phyloP scores from a whole-genome alignment of 495 filamentous ascomycete genomes.

The Penicillium mononematosum region DNA sequence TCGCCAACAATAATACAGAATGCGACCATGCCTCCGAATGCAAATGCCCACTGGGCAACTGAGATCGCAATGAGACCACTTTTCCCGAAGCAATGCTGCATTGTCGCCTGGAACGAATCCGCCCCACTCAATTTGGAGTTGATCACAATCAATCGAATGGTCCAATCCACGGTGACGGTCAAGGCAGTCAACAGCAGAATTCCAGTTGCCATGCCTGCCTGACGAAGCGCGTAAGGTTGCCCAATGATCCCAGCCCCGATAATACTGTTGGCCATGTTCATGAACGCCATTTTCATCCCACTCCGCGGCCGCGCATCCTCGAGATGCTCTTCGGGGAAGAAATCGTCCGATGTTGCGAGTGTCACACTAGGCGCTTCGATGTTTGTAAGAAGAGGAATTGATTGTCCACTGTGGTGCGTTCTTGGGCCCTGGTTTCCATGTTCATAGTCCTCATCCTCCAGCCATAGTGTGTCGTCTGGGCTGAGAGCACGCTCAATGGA shows the following conservation, averaged over 20 bases:
- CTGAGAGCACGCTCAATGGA: constrained; percentile 40
- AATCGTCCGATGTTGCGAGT: constrained; percentile 62
- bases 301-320: constrained; percentile 63
- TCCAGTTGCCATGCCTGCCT: constrained; percentile 82
- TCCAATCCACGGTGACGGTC: constrained; percentile 90
- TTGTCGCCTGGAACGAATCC: constrained; percentile 89
- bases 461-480: constrained; percentile 46
- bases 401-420: constrained; percentile 40
- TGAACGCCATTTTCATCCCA: constrained; percentile 72
- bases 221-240: constrained; percentile 90
- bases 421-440: constrained; percentile 27
- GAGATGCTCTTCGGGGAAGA: constrained; percentile 58
- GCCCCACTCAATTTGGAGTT: constrained; percentile 93
- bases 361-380: constrained; percentile 88
- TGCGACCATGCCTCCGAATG: constrained; percentile 97
- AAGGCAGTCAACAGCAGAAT: constrained; percentile 72
- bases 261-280: constrained; percentile 99
- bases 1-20: constrained; percentile 98
- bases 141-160: constrained; percentile 90
- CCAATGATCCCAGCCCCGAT: constrained; percentile 98
- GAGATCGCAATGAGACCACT: constrained; percentile 86
- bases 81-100: constrained; percentile 89
- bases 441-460: constrained; percentile 59
- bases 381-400: constrained; percentile 74
- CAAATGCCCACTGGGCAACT: constrained; percentile 92